Base-by-base conservation (phyloP, 352 stramenopile genomes). In the Phytophthora sp. region DNA sequence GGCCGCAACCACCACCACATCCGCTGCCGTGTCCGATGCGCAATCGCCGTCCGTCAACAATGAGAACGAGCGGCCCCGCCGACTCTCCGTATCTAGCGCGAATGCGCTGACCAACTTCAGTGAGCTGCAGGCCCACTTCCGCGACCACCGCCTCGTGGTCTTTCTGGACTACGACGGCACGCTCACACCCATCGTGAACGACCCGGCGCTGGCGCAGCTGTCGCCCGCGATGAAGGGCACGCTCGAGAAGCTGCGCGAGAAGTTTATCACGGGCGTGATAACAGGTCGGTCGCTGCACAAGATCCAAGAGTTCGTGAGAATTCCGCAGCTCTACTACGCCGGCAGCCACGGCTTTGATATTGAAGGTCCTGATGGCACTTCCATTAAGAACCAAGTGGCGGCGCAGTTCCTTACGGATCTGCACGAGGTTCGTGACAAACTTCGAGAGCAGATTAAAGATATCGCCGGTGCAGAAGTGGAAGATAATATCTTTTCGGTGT, bases 281-380 rank as follows among this genome's bases (percentile, higher is more conserved):
- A 94, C 76, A 41, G 90, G 90, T 4, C 84, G 90, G 18, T 94
- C 88, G 58, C 79, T 97, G 50, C 69, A 77, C 54, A 97, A 96
- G 73, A 96, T 97, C 63, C 86, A 92, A 51, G 84, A 90, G 51
- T 96, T 97, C 54, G 89, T 97, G 23, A 73, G 74, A 62, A 93
- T 97, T 52, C 87, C 86, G 18, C 80, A 94, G 52, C 63, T 97
- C 35, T 96, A 96, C 58, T 97, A 97, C 53, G 90, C 90, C 2
- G 90, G 90, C 41, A 96, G 87, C 47, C 90, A 97, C 54, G 90
- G 90, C 12, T 97, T 96, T 57, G 90, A 97, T 63, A 97, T 97
- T 58, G 73, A 84, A 33, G 89, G 88, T 3, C 89, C 86, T 7
- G 76, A 91, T 42, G 84, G 77, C 29, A 94, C 84, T 20, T 53